phyloP scores from a whole-genome alignment of 371 early-diverging fungal species.

The Caulochytrium protostelioides region DNA sequence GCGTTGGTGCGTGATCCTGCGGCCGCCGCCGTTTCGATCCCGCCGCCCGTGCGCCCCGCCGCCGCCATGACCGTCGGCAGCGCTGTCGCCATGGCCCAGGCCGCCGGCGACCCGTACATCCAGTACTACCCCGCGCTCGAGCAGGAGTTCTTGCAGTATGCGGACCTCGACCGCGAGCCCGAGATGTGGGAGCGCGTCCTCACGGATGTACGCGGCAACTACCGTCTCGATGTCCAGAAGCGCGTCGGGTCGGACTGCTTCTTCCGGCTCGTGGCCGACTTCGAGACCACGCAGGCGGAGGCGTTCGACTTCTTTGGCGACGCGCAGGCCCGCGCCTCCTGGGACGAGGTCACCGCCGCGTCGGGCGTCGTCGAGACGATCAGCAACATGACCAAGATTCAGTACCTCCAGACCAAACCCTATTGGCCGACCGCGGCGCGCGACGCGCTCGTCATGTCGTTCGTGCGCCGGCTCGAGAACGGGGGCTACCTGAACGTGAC shows the following conservation, averaged over 20 bases:
- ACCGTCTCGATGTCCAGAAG: constrained; percentile 10
- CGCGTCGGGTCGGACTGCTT: constrained; percentile 7
- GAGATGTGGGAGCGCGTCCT: constrained; percentile 11
- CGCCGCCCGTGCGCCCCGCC: no score
- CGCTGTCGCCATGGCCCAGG: no score
- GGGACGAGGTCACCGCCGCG: constrained; percentile 11
- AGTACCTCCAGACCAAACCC: constrained; percentile 17
- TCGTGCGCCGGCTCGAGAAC: constrained; percentile 4
- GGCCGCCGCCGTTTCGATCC: no score
- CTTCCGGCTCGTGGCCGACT: constrained; percentile 14
- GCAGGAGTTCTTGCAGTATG: no score
- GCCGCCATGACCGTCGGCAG: no score
- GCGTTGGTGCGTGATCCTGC: no score
- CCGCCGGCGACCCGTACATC: no score
- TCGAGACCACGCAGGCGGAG: constrained; percentile 17
- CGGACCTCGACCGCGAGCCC: no score
- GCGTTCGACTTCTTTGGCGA: constrained; percentile 17
- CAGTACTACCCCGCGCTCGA: no score
- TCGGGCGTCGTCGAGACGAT: constrained; percentile 10
- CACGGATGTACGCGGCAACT: constrained; percentile 4
- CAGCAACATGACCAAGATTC: constrained; percentile 4
- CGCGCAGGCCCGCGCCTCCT: constrained; percentile 5
- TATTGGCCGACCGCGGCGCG: constrained; percentile 19
- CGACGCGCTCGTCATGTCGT: constrained; percentile 8
- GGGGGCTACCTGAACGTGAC: constrained; percentile 17